Conservation (phyloP, 805 yeast species). For the Suhomyces prunicola region DNA sequence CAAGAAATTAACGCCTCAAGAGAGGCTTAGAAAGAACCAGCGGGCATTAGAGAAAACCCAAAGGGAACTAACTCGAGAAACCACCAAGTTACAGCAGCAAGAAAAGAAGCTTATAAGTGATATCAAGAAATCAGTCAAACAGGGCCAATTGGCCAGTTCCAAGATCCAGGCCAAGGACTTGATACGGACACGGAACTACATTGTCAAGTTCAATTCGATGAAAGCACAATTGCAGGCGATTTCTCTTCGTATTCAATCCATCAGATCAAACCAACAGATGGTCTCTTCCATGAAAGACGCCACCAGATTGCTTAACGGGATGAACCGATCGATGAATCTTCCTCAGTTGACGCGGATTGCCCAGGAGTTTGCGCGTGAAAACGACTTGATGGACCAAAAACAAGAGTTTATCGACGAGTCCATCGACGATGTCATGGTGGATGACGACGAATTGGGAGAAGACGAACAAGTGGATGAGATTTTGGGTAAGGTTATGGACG, state of each 20-base stretch:
- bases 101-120: slow-evolving; percentile 85
- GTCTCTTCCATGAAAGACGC: slow-evolving; percentile 93
- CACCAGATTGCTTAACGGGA: slow-evolving; percentile 73
- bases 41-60: slow-evolving; percentile 92
- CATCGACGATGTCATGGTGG: slow-evolving; percentile 93
- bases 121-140: slow-evolving; percentile 87
- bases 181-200: slow-evolving; percentile 78
- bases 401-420: slow-evolving; percentile 99
- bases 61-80: slow-evolving; percentile 87
- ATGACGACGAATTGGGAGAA: slow-evolving; percentile 63
- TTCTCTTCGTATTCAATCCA: slow-evolving; percentile 85
- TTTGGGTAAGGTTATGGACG: slow-evolving; percentile 88
- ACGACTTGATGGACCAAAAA: slow-evolving; percentile 96
- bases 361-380: slow-evolving; percentile 91
- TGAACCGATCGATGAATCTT: slow-evolving; percentile 87
- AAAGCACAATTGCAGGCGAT: slow-evolving; percentile 95
- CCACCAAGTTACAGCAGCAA: slow-evolving; percentile 80
- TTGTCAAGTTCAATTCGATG: slow-evolving; percentile 88
- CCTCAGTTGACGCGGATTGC: slow-evolving; percentile 87
- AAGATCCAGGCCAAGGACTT: slow-evolving; percentile 95
- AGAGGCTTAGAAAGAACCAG: slow-evolving; percentile 90
- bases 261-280: slow-evolving; percentile 93
- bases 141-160: slow-evolving; percentile 83
- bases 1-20: slow-evolving; percentile 89
- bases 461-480: slow-evolving; percentile 91